Evolutionary conservation across 2,329 filamentous ascomycete species (phyloP).

Genomic region (Diplocarpon rosae): DNA sequence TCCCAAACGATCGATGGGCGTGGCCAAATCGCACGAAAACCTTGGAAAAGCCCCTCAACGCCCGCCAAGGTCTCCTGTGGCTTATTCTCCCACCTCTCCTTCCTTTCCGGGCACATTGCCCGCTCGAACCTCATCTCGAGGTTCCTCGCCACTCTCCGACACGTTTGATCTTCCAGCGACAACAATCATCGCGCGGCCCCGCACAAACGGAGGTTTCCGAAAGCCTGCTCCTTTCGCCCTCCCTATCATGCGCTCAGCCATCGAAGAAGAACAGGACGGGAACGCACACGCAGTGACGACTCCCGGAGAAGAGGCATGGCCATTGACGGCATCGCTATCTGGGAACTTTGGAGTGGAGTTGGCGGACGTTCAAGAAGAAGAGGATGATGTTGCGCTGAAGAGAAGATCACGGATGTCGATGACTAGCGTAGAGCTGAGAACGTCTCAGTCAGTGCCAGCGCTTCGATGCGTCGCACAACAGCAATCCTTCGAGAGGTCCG

Average conservation of each 20-base stretch:
- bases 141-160: conserved; percentile 34
- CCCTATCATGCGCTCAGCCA: conserved; percentile 13
- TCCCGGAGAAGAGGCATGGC: conserved; percentile 35
- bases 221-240: conserved; percentile 33
- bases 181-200: conserved; percentile 32
- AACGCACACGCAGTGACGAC: conserved; percentile 33
- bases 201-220: conserved; percentile 35
- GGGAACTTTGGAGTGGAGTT: conserved; percentile 30
- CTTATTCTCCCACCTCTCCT: conserved; percentile 16
- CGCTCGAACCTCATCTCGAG: conserved; percentile 44
- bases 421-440: conserved; percentile 20
- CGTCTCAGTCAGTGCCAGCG: conserved; percentile 25
- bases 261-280: conserved; percentile 22
- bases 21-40: conserved; percentile 34
- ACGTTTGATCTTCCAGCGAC: conserved; percentile 31
- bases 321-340: conserved; percentile 26
- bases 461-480: conserved; percentile 32
- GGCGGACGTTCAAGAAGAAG: conserved; percentile 52
- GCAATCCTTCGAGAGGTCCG: conserved; percentile 25
- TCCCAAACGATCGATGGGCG: conserved; percentile 9
- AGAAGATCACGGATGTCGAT: conserved; percentile 19
- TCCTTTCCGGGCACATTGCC: conserved; percentile 36
- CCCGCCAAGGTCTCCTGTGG: conserved; percentile 37
- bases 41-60: conserved; percentile 33
- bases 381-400: conserved; percentile 34